phyloP scores from a whole-genome alignment of 1,284 basidiomycete genomes.

The Sanguinoderma infundibulare region DNA sequence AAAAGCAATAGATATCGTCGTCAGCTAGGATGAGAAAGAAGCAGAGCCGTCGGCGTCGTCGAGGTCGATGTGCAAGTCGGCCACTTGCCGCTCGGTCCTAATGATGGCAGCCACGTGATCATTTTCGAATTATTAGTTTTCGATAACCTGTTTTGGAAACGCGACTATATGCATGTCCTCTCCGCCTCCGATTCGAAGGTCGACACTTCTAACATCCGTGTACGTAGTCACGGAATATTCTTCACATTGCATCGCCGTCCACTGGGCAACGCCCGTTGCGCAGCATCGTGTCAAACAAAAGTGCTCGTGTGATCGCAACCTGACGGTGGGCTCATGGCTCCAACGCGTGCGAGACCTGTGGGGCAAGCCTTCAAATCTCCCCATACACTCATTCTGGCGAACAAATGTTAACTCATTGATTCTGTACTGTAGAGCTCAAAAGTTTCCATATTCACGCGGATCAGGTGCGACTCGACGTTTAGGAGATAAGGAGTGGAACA shows the following conservation, averaged over 20 bases:
- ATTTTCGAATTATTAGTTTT: neutral
- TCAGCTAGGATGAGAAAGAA: conserved; percentile 10
- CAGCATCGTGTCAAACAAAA: neutral
- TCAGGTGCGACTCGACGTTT: too few species aligned
- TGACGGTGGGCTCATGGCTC: neutral
- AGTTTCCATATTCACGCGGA: too few species aligned
- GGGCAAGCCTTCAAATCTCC: too few species aligned
- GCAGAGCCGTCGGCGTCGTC: conserved; percentile 13
- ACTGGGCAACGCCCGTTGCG: neutral
- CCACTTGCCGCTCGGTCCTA: conserved; percentile 10
- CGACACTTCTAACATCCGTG: too few species aligned
- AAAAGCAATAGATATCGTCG: conserved; percentile 9
- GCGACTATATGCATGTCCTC: too few species aligned
- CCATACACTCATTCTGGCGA: too few species aligned
- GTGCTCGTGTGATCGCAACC: neutral
- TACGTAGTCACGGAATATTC: neutral
- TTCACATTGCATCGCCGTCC: neutral
- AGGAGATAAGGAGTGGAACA: too few species aligned
- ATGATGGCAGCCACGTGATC: conserved; percentile 21
- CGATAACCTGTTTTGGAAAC: neutral
- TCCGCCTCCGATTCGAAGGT: too few species aligned
- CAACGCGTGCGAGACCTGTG: neutral
- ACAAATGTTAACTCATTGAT: too few species aligned
- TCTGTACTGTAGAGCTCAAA: too few species aligned
- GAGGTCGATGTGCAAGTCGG: conserved; percentile 20